A percentile compares a stretch with the other conserved stretches of the same genome.
These are phyloP conservation scores for Podospora bellae-mahoneyi DNA, from an alignment of 495 filamentous ascomycete genomes.

Conservation along the genomic window DNA sequence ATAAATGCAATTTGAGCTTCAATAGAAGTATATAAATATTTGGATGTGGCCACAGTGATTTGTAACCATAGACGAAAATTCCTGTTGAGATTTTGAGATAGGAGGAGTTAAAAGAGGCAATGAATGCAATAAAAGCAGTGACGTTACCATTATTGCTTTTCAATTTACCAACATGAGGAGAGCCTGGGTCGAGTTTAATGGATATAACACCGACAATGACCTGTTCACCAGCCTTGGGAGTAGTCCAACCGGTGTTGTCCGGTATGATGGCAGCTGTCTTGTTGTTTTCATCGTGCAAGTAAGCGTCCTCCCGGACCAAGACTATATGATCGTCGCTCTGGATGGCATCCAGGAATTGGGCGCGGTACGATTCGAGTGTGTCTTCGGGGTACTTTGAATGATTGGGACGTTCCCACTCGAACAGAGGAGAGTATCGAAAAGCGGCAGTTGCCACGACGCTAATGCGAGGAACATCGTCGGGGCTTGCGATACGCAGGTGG, in stretches of 20 bases:
- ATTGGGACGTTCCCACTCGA: conserved; percentile 11
- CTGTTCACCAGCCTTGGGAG: background rate
- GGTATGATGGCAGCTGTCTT: background rate
- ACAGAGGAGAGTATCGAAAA: conserved; percentile 16
- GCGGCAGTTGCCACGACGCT: conserved; percentile 12
- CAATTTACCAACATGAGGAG: background rate
- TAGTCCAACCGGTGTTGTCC: background rate
- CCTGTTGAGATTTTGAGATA: too few species aligned
- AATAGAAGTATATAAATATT: too few species aligned
- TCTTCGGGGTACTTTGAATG: conserved; percentile 13
- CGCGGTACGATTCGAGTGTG: conserved; percentile 9
- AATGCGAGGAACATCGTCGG: conserved; percentile 13
- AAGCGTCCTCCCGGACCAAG: background rate
- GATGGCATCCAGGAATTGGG: conserved; percentile 9
- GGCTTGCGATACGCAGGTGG: conserved; percentile 1
- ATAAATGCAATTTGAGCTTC: too few species aligned
- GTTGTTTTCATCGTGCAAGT: background rate
- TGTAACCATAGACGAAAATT: too few species aligned
- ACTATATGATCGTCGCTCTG: background rate
- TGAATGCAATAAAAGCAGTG: too few species aligned
- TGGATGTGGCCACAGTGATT: too few species aligned
- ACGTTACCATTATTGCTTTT: background rate
- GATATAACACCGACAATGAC: background rate
- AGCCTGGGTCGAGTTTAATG: background rate
- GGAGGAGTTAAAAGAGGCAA: too few species aligned